Percentiles rank a stretch among this genome's conserved stretches.
phyloP scores from a whole-genome alignment of 2,329 filamentous ascomycete genomes.

The Neoascochyta sp. region DNA sequence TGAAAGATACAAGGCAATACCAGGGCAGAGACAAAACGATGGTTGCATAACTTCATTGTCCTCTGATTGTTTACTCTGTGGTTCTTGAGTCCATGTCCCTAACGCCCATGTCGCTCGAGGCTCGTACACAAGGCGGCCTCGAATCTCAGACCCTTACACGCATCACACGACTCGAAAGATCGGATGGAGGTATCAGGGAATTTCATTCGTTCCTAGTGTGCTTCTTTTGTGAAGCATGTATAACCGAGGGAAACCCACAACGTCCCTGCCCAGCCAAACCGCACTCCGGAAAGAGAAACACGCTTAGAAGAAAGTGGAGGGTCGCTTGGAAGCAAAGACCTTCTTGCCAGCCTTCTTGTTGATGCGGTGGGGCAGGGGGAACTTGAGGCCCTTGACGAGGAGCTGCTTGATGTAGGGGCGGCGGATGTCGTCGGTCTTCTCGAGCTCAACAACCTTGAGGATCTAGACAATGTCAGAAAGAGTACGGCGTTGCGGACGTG shows the following conservation, averaged over 20 bases:
- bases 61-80: conserved; percentile 12
- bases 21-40: conserved; percentile 1
- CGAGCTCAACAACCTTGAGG: conserved; percentile 95
- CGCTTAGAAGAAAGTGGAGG: conserved; percentile 94
- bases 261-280: conserved; percentile 39
- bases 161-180: conserved; percentile 22
- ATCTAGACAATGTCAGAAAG: conserved; percentile 56
- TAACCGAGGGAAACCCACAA: conserved; percentile 40
- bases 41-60: conserved; percentile 15
- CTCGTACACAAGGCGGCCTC: conserved; percentile 3
- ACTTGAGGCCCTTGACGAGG: conserved; percentile 88
- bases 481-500: background rate
- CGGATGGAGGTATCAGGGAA: conserved; percentile 37
- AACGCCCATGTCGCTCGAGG: conserved; percentile 10
- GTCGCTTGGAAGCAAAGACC: conserved; percentile 88
- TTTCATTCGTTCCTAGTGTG: conserved; percentile 45
- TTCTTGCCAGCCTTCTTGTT: conserved; percentile 80
- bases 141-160: conserved; percentile 13
- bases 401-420: conserved; percentile 99
- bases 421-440: conserved; percentile 92
- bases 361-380: conserved; percentile 97
- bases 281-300: conserved; percentile 41
- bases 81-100: conserved; percentile 13
- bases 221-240: conserved; percentile 43
- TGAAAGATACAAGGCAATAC: background rate